phyloP scores from a whole-genome alignment of 305 asterid genomes.

The Rubia balearica region DNA sequence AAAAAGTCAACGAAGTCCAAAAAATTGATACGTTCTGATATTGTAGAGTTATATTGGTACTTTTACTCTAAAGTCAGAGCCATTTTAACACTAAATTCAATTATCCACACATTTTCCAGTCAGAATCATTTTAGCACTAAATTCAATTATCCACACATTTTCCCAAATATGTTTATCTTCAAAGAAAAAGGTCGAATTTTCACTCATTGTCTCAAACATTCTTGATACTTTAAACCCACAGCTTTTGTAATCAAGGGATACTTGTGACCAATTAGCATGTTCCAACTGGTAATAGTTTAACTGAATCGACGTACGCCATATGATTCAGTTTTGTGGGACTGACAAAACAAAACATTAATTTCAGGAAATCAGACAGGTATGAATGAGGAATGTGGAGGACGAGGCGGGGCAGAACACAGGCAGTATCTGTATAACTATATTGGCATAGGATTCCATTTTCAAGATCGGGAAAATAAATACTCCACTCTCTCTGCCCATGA shows the following conservation, averaged over 20 bases:
- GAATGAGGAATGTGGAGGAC: not conserved
- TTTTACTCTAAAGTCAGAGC: no score
- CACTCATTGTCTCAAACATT: not conserved
- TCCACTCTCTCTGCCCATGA: conserved; percentile 20
- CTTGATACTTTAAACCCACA: not conserved
- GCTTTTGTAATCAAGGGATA: conserved; percentile 1
- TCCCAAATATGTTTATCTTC: not conserved
- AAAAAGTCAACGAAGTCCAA: no score
- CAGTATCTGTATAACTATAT: not conserved
- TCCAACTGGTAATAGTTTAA: not conserved
- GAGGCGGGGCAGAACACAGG: not conserved
- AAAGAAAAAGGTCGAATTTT: not conserved
- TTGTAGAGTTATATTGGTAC: no score
- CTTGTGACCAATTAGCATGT: not conserved
- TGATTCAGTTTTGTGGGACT: conserved; percentile 8
- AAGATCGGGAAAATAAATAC: conserved; percentile 21
- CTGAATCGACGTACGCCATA: not conserved
- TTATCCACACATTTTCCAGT: no score
- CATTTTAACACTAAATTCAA: no score
- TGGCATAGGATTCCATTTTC: conserved; percentile 35
- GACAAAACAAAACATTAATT: conserved; percentile 7
- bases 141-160: not conserved
- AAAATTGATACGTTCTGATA: no score
- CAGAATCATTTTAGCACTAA: no score
- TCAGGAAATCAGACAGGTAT: conserved; percentile 5